Percentiles rank a stretch among this genome's conserved stretches.
phyloP scores from a whole-genome alignment of 2,329 filamentous ascomycete species.

The Graphium sp. region DNA sequence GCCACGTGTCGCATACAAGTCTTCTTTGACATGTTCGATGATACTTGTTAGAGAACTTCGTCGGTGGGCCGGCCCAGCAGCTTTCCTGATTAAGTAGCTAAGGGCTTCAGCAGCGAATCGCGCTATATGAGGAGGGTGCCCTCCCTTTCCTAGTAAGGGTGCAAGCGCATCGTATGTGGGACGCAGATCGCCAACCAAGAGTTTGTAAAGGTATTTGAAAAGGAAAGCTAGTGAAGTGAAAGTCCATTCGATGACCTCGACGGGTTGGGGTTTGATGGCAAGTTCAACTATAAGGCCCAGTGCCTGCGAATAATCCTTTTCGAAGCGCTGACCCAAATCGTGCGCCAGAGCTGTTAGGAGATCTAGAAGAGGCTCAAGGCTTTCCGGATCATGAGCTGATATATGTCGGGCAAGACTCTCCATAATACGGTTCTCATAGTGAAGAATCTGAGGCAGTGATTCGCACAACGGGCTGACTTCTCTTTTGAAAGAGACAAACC shows the following conservation, averaged over 20 bases:
- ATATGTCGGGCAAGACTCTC: slow-evolving; percentile 61
- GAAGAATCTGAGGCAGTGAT: slow-evolving; percentile 78
- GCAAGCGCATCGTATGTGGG: slow-evolving; percentile 74
- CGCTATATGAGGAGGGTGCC: slow-evolving; percentile 72
- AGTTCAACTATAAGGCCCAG: slow-evolving; percentile 63
- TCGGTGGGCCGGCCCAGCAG: slow-evolving; percentile 59
- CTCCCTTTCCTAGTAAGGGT: slow-evolving; percentile 66
- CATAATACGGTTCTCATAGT: slow-evolving; percentile 80
- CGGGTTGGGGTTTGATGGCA: slow-evolving; percentile 59
- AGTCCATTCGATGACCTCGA: slow-evolving; percentile 93
- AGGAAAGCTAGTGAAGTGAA: slow-evolving; percentile 89
- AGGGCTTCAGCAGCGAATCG: slow-evolving; percentile 89
- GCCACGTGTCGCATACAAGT: slow-evolving; percentile 39
- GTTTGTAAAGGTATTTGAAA: slow-evolving; percentile 88
- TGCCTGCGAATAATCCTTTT: slow-evolving; percentile 67
- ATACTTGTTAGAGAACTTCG: slow-evolving; percentile 56
- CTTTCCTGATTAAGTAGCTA: slow-evolving; percentile 85
- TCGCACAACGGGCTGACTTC: slow-evolving; percentile 67
- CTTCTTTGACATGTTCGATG: slow-evolving; percentile 53
- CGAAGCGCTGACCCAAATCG: slow-evolving; percentile 74
- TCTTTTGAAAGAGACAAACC: slow-evolving; percentile 61
- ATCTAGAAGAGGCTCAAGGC: slow-evolving; percentile 71
- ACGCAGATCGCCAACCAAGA: slow-evolving; percentile 70
- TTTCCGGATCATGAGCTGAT: slow-evolving; percentile 57
- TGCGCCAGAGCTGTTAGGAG: slow-evolving; percentile 91